Evolutionary conservation across 345 rosid species (phyloP), one percentile per base, ranked within the genome.

Genomic region (Arabidopsis suecica): DNA sequence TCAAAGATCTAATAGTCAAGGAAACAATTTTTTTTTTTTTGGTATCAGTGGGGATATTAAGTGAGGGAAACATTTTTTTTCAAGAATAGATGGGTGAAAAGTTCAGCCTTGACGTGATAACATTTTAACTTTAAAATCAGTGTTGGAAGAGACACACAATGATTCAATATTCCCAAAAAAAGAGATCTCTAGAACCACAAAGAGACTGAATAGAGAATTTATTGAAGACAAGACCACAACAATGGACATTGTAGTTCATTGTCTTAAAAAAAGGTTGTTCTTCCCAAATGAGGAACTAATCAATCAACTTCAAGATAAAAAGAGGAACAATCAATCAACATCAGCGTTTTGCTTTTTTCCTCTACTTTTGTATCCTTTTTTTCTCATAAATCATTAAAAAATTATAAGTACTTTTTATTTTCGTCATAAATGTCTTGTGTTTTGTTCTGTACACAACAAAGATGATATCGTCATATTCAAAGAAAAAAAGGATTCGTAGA

Each of bases 401-500:
- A 2, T 56, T 33, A 16, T 13, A 16, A 16, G 18, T 16, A 18
- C 11, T 5, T 48, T 51, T 56, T 25, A 2, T 48, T 11, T 57
- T n/a, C 37, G 12, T 59, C 73, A 58, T 67, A 50, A 37, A 75
- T 67, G 68, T 75, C 56, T 50, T 50, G 62, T 58, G 78, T 67
- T 48, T 32, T 45, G 42, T 37, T 66, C 53, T 66, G 49, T 65
- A 22, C 11, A 66, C 44, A 58, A 30, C 47, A 45, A 65, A 56
- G 65, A 45, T 59, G 61, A 40, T 53, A 65, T 44, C 7, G 18
- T 61, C 69, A 44, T 74, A 56, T 47, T 47, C n/a, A 8, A 49
- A 9, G 28, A 1, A 48, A 10, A 9, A 22, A 18, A 33, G 49
- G 58, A 65, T 56, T 74, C 45, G 10, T 58, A 40, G 44, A 74